Evolutionary conservation across 2,329 filamentous ascomycete genomes (phyloP).

Genomic region (Sporothrix mexicana): DNA sequence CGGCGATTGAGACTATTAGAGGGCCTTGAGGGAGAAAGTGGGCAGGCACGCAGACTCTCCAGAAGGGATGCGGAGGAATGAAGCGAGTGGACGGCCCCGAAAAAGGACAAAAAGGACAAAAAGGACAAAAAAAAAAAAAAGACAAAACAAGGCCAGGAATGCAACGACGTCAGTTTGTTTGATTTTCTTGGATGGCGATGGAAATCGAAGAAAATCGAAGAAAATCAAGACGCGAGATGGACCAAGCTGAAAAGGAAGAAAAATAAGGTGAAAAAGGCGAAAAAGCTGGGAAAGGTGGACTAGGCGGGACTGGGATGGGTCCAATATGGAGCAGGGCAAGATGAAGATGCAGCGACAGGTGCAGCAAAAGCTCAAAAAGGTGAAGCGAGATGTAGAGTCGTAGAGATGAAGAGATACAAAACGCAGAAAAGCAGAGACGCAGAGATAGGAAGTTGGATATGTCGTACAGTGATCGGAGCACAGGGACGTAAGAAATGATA

Average conservation of each 20-base stretch:
- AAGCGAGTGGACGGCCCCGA: slow-evolving; percentile 16
- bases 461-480: background rate
- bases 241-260: no score
- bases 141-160: slow-evolving; percentile 15
- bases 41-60: background rate
- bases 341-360: background rate
- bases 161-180: background rate
- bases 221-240: background rate
- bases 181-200: background rate
- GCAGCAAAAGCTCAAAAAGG: no score
- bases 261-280: no score
- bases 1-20: slow-evolving; percentile 4
- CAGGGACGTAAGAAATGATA: slow-evolving; percentile 17
- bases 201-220: background rate
- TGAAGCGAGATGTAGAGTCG: no score
- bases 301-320: background rate
- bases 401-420: no score
- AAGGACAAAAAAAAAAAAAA: no score
- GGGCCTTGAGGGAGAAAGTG: slow-evolving; percentile 14
- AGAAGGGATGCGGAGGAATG: background rate
- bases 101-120: slow-evolving; percentile 4
- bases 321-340: background rate
- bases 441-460: background rate
- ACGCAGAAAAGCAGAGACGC: background rate
- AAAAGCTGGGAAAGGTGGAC: no score